Evolutionary conservation across 2,329 filamentous ascomycete species (phyloP).

Genomic region (Fusarium cyanostomum): DNA sequence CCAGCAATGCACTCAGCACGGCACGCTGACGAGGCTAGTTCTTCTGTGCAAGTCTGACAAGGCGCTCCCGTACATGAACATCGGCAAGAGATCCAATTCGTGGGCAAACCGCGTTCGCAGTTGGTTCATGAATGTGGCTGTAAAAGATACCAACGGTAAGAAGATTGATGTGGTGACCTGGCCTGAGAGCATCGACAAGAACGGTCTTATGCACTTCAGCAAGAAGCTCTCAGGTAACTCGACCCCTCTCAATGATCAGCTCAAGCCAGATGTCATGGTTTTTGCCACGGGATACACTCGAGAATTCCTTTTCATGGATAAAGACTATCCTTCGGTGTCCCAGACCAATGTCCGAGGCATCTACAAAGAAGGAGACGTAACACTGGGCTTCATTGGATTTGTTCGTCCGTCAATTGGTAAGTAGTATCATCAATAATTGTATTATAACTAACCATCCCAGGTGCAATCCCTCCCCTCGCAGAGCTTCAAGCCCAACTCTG

Average conservation of each 20-base stretch:
- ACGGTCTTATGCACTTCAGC: constrained; percentile 51
- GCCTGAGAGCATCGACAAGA: constrained; percentile 51
- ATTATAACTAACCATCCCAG: constrained; percentile 24
- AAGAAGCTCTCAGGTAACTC: constrained; percentile 43
- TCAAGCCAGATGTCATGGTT: constrained; percentile 56
- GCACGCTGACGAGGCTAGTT: constrained; percentile 42
- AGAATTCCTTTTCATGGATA: constrained; percentile 52
- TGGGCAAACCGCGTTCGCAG: constrained; percentile 49
- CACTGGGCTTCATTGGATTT: constrained; percentile 58
- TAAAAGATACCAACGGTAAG: constrained; percentile 51
- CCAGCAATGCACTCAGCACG: neutral
- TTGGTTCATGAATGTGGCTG: constrained; percentile 51
- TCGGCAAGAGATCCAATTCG: constrained; percentile 46
- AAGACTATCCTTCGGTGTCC: constrained; percentile 54
- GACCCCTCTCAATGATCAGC: constrained; percentile 33
- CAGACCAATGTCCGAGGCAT: constrained; percentile 63
- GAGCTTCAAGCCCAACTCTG: constrained; percentile 61
- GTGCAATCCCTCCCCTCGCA: constrained; percentile 59
- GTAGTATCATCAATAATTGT: neutral
- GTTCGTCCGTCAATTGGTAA: constrained; percentile 55
- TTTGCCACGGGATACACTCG: constrained; percentile 59
- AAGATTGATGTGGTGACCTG: constrained; percentile 57
- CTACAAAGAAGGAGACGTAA: constrained; percentile 54
- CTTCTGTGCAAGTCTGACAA: constrained; percentile 56
- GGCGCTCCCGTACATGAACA: constrained; percentile 55